Conservation (phyloP, 345 rosid species). For the Moringa oleifera region DNA sequence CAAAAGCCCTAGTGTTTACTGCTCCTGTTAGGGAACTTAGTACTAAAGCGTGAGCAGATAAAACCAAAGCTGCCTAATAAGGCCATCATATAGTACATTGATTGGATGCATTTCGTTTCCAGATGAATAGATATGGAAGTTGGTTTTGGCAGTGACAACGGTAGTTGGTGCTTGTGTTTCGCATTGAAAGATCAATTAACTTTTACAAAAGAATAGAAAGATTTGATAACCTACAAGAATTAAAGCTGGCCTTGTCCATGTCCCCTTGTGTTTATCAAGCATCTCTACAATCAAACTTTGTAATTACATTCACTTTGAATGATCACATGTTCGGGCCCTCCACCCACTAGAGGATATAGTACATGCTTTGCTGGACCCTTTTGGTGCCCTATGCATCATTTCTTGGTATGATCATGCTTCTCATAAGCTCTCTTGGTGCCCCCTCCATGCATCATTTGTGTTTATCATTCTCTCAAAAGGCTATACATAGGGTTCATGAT, state of each 20-base stretch:
- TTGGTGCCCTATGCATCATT: slow-evolving; percentile 23
- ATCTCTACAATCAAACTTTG: slow-evolving; percentile 8
- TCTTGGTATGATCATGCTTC: not conserved
- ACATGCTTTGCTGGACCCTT: slow-evolving; percentile 13
- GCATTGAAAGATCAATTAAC: not conserved
- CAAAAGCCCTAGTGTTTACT: no score
- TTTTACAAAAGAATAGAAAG: slow-evolving; percentile 17
- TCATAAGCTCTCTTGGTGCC: no score
- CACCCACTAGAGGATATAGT: slow-evolving; percentile 25
- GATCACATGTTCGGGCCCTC: slow-evolving; percentile 39
- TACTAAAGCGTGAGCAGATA: no score
- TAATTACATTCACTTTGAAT: slow-evolving; percentile 10
- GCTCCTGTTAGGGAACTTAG: no score
- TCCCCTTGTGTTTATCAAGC: not conserved
- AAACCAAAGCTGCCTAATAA: no score
- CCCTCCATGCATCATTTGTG: slow-evolving; percentile 16
- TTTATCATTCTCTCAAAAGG: slow-evolving; percentile 16
- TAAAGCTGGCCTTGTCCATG: not conserved
- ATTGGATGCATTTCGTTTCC: no score
- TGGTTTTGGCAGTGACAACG: no score
- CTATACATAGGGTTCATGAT: slow-evolving; percentile 19
- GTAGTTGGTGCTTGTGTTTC: no score
- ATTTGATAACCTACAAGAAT: slow-evolving; percentile 12
- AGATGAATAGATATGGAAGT: no score
- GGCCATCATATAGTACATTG: no score